Base-by-base conservation (phyloP, 176 grass and related monocot genomes). In the Phragmites australis region DNA sequence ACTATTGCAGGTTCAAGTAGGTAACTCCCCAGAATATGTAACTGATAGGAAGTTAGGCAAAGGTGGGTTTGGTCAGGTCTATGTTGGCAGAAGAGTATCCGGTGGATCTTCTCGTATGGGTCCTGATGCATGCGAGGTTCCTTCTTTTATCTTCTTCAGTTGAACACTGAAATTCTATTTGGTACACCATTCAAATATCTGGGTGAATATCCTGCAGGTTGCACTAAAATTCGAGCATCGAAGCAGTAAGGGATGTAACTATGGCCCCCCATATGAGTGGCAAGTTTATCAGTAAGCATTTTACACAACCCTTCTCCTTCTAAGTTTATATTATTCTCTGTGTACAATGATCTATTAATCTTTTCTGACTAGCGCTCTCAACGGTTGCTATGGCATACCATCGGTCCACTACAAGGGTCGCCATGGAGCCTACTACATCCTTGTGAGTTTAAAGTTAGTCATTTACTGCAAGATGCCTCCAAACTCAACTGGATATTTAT, bases 21-120 rank as follows among this genome's bases (percentile, higher is more conserved):
- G 93, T 59, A 89, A 90, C 50, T 97, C 93, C 41, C 93, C 93
- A 81, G 76, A 86, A 51, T 97, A 93, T 87, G 74, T 91, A 64
- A 90, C 86, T 74, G 90, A 91, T 66, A 88, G 86, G 61, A 97
- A 97, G 80, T 86, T 97, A 71, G 93, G 93, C 72, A 93, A 97
- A 91, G 93, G 93, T 87, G 93, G 93, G 68, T 97, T 97, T 84
- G 93, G 93, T 65, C 93, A 97, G 88, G 93, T 97, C 57, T 97
- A 91, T 83, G 90, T 97, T 75, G 93, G 93, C 48, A 86, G 86
- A 82, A 93, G 93, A 87, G 74, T 93, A 82, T 89, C 93, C 77
- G 93, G 90, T 65, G 93, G 90, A 73, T 72, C 77, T 72, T 84
- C 85, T 68, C 77, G 77, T 66, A 85, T 82, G 57, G 90, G 93